These are phyloP conservation scores for Tricharina praecox DNA, from an alignment of 495 filamentous ascomycete genomes.

Conservation along the genomic window DNA sequence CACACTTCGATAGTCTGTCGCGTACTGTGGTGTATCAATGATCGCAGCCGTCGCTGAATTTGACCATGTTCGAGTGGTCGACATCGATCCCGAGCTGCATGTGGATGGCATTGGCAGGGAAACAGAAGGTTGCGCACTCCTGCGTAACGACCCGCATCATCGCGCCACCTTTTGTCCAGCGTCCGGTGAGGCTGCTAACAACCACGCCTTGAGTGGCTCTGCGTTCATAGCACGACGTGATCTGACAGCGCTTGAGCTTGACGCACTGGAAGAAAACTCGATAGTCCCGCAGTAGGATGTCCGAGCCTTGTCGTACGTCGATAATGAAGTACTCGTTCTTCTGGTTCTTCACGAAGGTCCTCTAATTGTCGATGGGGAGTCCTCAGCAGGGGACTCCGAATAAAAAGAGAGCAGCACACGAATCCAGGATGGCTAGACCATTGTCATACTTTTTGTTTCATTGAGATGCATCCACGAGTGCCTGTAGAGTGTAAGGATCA, in stretches of 20 bases:
- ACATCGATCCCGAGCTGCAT: not conserved
- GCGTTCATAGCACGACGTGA: slow-evolving; percentile 3
- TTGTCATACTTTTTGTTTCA: not conserved
- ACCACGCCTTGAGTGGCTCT: not conserved
- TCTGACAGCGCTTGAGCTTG: not conserved
- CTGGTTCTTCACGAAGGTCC: slow-evolving; percentile 3
- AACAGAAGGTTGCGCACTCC: not conserved
- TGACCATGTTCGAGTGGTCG: slow-evolving; percentile 3
- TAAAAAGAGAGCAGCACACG: slow-evolving; percentile 9
- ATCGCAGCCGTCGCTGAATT: not conserved
- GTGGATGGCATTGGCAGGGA: not conserved
- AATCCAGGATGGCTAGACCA: not conserved
- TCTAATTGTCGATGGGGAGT: not conserved
- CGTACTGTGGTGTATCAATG: not conserved
- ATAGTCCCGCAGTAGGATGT: not conserved
- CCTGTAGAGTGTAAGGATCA: not conserved
- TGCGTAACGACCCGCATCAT: not conserved
- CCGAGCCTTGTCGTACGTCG: slow-evolving; percentile 7
- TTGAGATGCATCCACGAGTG: not conserved
- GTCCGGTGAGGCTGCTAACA: not conserved
- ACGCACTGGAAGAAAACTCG: not conserved
- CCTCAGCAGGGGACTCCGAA: slow-evolving; percentile 11
- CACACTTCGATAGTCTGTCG: not conserved
- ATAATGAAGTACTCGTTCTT: slow-evolving; percentile 4
- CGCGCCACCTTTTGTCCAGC: not conserved